phyloP scores from a whole-genome alignment of 495 filamentous ascomycete species.

The Neurospora sp. region DNA sequence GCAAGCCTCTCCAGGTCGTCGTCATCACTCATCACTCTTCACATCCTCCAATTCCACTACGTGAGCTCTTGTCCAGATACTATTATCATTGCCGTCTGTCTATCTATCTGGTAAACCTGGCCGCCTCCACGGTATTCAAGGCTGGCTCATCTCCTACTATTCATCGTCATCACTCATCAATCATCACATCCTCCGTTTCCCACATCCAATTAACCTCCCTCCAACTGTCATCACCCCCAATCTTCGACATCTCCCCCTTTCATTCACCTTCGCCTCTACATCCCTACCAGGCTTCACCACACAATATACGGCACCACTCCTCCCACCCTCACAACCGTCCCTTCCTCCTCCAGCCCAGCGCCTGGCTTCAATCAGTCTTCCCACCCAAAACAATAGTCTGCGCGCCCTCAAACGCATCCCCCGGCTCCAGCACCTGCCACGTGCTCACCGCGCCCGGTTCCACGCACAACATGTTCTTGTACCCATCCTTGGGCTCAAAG shows the following conservation, averaged over 20 bases:
- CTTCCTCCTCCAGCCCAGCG: too few relatives aligned
- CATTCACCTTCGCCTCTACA: too few relatives aligned
- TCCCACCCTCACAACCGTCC: too few relatives aligned
- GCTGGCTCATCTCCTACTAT: not conserved
- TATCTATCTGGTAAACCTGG: not conserved
- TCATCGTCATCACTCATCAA: not conserved
- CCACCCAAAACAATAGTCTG: conserved; percentile 48
- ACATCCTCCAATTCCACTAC: not conserved
- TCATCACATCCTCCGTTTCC: not conserved
- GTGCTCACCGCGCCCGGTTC: conserved; percentile 76
- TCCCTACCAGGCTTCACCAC: too few relatives aligned
- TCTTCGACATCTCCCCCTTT: too few relatives aligned
- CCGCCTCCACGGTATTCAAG: not conserved
- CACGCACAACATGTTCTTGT: conserved; percentile 85
- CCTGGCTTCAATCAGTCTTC: not conserved
- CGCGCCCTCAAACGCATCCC: conserved; percentile 83
- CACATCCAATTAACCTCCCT: not conserved
- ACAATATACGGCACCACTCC: too few relatives aligned
- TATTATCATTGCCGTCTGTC: not conserved
- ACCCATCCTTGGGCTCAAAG: conserved; percentile 82
- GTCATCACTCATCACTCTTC: not conserved
- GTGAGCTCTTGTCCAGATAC: not conserved
- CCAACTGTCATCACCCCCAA: too few relatives aligned
- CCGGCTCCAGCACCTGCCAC: conserved; percentile 76
- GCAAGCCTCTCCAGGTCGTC: not conserved